Evolutionary conservation across 2,329 filamentous ascomycete species (phyloP), one percentile per base, ranked within the genome.

Genomic region (Aspergillus sp.): DNA sequence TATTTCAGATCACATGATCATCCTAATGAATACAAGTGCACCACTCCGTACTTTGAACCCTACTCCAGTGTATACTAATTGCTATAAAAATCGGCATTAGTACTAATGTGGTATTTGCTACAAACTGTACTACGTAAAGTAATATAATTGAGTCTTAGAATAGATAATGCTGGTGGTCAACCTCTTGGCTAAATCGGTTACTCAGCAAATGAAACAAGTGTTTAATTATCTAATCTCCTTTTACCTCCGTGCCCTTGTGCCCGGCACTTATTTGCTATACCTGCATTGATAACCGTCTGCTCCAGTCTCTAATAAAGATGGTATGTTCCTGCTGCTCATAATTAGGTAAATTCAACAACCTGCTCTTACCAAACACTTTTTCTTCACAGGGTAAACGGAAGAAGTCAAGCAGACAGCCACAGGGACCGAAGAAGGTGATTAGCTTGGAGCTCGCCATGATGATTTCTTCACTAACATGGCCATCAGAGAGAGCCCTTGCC

Each of bases 331-430:
- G 38, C 10, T 19, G 19, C 19, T 19, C 19, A 19, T 19, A 19
- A 19, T 19, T 19, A 19, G 19, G 19, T 19, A 28, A 9, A 29
- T 12, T 42, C 40, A 9, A 27, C 19, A 19, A 19, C 19, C 7
- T 8, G 8, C 27, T 8, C 36, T 39, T 26, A 39, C 10, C 6
- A 32, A 39, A 8, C 12, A 7, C 8, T 2, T 10, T 27, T 9
- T 10, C 7, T 33, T 19, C 19, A 48, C 52, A 88, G 91, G 91
- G 91, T 52, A 96, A 96, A 77, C 87, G 91, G 68, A 96, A 94
- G 74, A 81, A 80, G 78, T 86, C 86, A 28, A 85, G 88, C 45
- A 79, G 82, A 63, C 89, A 89, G 74, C 87, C 87, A 10, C 78
- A 82, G 66, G 87, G 84, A 52, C 83, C 86, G 28, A 93, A 87